Conservation (phyloP, 176 grass and related monocot genomes). For the Oryza brachyantha region DNA sequence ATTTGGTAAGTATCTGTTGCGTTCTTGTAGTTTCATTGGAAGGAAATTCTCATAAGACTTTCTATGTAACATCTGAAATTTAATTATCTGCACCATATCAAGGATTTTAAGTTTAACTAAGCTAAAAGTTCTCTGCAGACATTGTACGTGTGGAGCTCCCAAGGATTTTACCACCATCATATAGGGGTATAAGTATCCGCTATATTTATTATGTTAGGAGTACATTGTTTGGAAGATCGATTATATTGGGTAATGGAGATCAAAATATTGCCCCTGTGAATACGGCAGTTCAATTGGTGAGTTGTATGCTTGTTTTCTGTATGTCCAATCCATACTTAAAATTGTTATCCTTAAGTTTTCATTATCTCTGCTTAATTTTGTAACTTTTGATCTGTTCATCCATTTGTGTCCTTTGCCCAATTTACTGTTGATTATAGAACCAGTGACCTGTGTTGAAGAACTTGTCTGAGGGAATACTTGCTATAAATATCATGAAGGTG, state of each 20-base stretch:
- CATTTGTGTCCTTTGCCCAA: conserved; percentile 15
- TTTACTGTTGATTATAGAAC: neutral
- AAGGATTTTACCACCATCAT: conserved; percentile 84
- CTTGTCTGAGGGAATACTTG: neutral
- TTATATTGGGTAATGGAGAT: conserved; percentile 51
- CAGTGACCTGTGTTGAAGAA: conserved; percentile 19
- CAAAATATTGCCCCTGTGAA: conserved; percentile 47
- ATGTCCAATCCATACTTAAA: neutral
- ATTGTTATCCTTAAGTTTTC: conserved; percentile 19
- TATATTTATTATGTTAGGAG: conserved; percentile 94
- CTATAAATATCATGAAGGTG: no score
- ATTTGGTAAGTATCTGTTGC: neutral
- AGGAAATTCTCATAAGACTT: neutral
- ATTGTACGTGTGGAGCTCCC: conserved; percentile 76
- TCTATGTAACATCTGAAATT: neutral
- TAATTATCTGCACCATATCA: neutral
- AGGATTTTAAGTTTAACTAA: conserved; percentile 22
- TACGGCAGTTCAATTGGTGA: conserved; percentile 69
- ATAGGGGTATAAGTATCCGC: conserved; percentile 83
- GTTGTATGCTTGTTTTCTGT: conserved; percentile 30
- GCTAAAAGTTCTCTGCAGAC: conserved; percentile 50
- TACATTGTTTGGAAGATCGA: conserved; percentile 58
- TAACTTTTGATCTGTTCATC: neutral
- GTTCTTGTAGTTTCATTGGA: neutral
- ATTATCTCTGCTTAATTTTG: conserved; percentile 14